Evolutionary conservation across 768 basidiomycete genomes (phyloP), one percentile per base, ranked within the genome.

Genomic region (Clathrus columnatus): DNA sequence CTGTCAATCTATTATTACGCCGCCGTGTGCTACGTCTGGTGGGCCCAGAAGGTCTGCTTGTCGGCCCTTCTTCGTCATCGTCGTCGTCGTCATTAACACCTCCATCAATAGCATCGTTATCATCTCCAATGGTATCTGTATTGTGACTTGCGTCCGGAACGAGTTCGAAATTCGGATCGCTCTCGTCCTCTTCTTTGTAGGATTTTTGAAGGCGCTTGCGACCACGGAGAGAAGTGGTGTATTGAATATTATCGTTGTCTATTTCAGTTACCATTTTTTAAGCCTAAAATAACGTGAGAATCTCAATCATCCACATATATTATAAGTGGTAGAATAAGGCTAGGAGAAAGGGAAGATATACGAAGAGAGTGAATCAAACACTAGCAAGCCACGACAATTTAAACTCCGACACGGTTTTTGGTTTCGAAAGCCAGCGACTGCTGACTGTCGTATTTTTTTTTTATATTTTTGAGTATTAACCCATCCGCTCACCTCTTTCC

Each of bases 1-100:
- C 70, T 1, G 62, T 66, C 0, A 72, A 57, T 28, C 62, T 11
- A 36, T 36, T 11, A 11, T 36, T 36, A n/a, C 36, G 36, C 36
- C n/a, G 36, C 67, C 51, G 61, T 63, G 17, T 56, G 8, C 58
- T 24, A 48, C 14, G 51, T 23, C 45, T 49, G 47, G 45, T 53
- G 23, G 58, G 54, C 0, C 16, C 28, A 17, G 60, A 62, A 14
- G 59, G 52, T 0, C 56, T 47, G 23, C 62, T 60, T 20, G 18
- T 28, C 18, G 51, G 58, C n/a, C 57, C 59, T 7, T 62, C 63
- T 4, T 66, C 66, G 1, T 67, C 67, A 0, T 66, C 68, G 7
- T 59, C 60, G 4, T 63, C 63, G 10, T 61, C 65, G 2, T 60
- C 61, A 23, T 28, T 48, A 18, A 11, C 57, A 16, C 16, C 48